Evolutionary conservation across 2,329 filamentous ascomycete genomes (phyloP).

Genomic region (Rhynchosporium secalis): DNA sequence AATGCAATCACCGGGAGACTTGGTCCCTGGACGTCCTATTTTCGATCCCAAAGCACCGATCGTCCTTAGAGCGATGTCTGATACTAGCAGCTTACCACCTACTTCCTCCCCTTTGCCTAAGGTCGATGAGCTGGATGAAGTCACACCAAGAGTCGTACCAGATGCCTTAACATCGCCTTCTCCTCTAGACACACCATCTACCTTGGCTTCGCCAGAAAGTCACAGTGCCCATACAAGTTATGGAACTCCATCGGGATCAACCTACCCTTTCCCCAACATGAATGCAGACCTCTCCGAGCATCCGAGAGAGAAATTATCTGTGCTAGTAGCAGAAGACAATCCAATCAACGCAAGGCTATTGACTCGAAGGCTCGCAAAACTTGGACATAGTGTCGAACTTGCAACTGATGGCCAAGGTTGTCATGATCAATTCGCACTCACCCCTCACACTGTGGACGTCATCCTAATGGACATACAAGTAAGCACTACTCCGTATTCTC

Average conservation of each 20-base stretch:
- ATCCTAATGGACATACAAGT: slow-evolving; percentile 36
- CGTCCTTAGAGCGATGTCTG: slow-evolving; percentile 14
- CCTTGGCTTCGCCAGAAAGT: not conserved
- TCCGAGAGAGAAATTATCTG: slow-evolving; percentile 37
- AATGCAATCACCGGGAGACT: not conserved
- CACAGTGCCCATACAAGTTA: not conserved
- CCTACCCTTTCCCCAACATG: slow-evolving; percentile 44
- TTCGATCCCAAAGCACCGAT: not conserved
- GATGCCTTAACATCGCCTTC: not conserved
- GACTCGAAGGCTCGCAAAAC: slow-evolving; percentile 70
- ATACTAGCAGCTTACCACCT: not conserved
- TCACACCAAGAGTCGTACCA: not conserved
- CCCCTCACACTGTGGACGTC: slow-evolving; percentile 37
- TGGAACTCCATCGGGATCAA: not conserved
- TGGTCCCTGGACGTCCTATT: not conserved
- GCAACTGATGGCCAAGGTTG: slow-evolving; percentile 75
- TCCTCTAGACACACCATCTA: not conserved
- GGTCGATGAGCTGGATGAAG: not conserved
- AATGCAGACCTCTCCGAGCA: slow-evolving; percentile 59
- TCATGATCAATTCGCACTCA: slow-evolving; percentile 69
- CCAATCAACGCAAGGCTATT: slow-evolving; percentile 78
- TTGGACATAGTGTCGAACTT: slow-evolving; percentile 69
- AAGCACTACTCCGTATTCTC: not conserved
- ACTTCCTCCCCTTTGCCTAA: not conserved
- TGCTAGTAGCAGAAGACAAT: slow-evolving; percentile 80